Percentiles rank a stretch among this genome's conserved stretches.
phyloP scores from a whole-genome alignment of 352 stramenopile species.

The Aphanomyces stellatus region DNA sequence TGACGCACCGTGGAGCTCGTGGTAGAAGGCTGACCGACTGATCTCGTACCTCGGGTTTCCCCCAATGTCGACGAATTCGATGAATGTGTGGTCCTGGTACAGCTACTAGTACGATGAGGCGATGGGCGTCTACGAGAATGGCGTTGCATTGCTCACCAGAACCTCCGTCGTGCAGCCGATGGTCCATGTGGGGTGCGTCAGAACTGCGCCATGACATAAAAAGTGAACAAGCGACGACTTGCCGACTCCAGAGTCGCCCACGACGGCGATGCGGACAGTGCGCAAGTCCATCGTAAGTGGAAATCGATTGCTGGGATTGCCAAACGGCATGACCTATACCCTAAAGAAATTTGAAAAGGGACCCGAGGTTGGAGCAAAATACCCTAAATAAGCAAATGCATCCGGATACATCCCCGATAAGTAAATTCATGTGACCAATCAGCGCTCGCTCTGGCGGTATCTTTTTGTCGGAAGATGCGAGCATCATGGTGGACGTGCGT shows the following conservation, averaged over 20 bases:
- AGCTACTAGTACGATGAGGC: constrained; percentile 19
- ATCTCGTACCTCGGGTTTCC: constrained; percentile 75
- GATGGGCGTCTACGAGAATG: too few relatives aligned
- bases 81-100: constrained; percentile 29
- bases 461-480: too few relatives aligned
- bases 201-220: constrained; percentile 31
- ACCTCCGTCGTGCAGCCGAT: constrained; percentile 78
- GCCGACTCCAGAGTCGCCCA: constrained; percentile 79
- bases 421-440: too few relatives aligned
- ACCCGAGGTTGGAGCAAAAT: too few relatives aligned
- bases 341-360: too few relatives aligned
- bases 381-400: too few relatives aligned
- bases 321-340: not conserved
- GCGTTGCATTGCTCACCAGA: too few relatives aligned
- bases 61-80: constrained; percentile 81
- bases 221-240: constrained; percentile 70
- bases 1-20: constrained; percentile 50
- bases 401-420: too few relatives aligned
- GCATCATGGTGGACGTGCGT: not conserved
- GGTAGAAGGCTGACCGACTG: constrained; percentile 72
- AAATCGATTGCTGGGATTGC: not conserved
- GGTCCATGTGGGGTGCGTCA: constrained; percentile 46
- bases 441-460: too few relatives aligned
- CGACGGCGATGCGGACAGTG: constrained; percentile 64
- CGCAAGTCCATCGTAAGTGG: constrained; percentile 53